These are phyloP conservation scores for Candida tallmaniae DNA, from an alignment of 805 yeast species.

Conservation along the genomic window DNA sequence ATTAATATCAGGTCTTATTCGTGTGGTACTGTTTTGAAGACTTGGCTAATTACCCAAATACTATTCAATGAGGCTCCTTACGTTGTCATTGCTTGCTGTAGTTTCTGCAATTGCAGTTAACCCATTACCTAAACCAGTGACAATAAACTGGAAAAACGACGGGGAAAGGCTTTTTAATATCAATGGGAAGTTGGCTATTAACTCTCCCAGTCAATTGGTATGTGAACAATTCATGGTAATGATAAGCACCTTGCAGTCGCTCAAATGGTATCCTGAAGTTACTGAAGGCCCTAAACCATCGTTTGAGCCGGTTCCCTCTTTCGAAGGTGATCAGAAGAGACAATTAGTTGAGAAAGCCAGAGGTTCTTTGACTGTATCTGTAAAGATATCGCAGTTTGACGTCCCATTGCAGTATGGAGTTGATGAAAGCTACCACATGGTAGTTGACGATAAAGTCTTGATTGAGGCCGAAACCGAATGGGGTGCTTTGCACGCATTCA, in stretches of 20 bases:
- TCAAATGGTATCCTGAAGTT: conserved; percentile 34
- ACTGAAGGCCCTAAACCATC: conserved; percentile 17
- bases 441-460: conserved; percentile 13
- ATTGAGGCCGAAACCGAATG: conserved; percentile 31
- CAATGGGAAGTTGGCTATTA: not conserved
- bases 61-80: too few relatives aligned
- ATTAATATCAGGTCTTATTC: too few relatives aligned
- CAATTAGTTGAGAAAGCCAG: not conserved
- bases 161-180: conserved; percentile 4
- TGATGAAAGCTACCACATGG: conserved; percentile 30
- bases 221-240: conserved; percentile 3
- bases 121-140: conserved; percentile 10
- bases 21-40: too few relatives aligned
- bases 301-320: conserved; percentile 8
- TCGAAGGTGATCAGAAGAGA: conserved; percentile 9
- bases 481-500: conserved; percentile 40
- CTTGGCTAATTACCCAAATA: too few relatives aligned
- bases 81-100: too few relatives aligned
- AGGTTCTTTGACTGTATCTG: not conserved
- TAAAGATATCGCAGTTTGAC: conserved; percentile 6
- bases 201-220: conserved; percentile 1
- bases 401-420: conserved; percentile 27
- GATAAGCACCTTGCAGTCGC: conserved; percentile 12
- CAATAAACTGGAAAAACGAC: conserved; percentile 7
- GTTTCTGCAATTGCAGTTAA: too few relatives aligned